Conservation (phyloP, 2,329 filamentous ascomycete species). For the Chaetomiaceae sp. region DNA sequence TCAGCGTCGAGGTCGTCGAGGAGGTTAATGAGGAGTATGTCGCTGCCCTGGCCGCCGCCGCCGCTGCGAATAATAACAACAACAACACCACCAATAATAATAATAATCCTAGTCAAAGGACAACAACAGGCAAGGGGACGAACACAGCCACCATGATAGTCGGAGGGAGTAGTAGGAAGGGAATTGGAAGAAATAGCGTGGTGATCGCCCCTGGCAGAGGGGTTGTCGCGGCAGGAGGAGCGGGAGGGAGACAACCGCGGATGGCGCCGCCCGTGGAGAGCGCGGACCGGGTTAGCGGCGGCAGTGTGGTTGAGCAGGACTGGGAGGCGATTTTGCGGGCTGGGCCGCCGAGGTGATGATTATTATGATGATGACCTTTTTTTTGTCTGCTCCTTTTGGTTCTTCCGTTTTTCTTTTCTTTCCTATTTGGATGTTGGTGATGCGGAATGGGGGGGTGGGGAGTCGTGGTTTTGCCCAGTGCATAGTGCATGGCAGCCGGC, state of each 20-base stretch:
- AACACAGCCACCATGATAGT: no score
- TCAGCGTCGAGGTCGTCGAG: conserved; percentile 34
- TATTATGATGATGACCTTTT: no score
- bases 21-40: conserved; percentile 30
- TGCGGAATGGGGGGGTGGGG: background rate
- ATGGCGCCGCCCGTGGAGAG: background rate
- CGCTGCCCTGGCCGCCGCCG: conserved; percentile 4
- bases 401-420: background rate
- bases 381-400: background rate
- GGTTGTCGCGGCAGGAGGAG: background rate
- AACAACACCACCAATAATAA: background rate
- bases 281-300: conserved; percentile 11
- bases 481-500: background rate
- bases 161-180: background rate
- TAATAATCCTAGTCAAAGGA: no score
- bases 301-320: conserved; percentile 26
- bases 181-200: conserved; percentile 4
- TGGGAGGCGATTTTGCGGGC: conserved; percentile 28
- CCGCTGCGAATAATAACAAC: background rate
- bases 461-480: no score
- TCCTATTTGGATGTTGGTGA: background rate
- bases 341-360: conserved; percentile 55
- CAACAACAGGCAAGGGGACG: no score
- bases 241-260: background rate
- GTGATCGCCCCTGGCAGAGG: conserved; percentile 4